Base-by-base conservation (phyloP, 345 rosid genomes). In the Sisymbrium irio region DNA sequence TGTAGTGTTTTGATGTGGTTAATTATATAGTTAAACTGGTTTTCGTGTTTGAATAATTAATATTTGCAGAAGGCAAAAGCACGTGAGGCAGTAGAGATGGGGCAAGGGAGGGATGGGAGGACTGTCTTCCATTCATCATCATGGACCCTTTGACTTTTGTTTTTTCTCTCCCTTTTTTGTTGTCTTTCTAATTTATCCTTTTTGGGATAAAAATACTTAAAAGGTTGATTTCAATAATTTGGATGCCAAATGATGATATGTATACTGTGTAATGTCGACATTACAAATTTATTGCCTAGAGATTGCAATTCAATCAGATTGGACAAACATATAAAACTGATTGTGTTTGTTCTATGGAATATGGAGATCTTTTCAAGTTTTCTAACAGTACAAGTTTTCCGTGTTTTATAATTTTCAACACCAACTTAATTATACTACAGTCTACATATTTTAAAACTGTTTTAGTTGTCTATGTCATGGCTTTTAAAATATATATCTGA, bases 1-100 rank as follows among this genome's bases (percentile, higher is more conserved):
- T 17, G 27, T 55, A 14, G 46, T 17, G 27, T 55, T 36, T 25
- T 32, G 45, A 47, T 60, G 28, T 40, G 68, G 51, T 37, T 40
- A 60, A 20, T 27, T 40, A 49, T 7, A 6, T 32, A 46, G 4
- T 6, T 3, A 8, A 44, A 18, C 3, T 51, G 33, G 12, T 3
- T 17, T 7, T 64, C 2, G 11, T 27, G 28, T 51, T 8, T 47
- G 41, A 50, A 49, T 61, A 39, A 25, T 19, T 49, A 60, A 71
- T 33, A 25, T 47, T 1, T 53, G 60, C 72, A 89, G 89, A 86
- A 81, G 77, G 88, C 82, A 72, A 87, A 85, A 79, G 89, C 85
- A 74, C 69, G 79, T 58, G 88, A 87, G 70, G 85, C 86, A 58
- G 84, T 83, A 44, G 89, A 79, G 77, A 45, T 85, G 72, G 88